phyloP scores from a whole-genome alignment of 768 basidiomycete genomes.

The Antrodiella citrinella region DNA sequence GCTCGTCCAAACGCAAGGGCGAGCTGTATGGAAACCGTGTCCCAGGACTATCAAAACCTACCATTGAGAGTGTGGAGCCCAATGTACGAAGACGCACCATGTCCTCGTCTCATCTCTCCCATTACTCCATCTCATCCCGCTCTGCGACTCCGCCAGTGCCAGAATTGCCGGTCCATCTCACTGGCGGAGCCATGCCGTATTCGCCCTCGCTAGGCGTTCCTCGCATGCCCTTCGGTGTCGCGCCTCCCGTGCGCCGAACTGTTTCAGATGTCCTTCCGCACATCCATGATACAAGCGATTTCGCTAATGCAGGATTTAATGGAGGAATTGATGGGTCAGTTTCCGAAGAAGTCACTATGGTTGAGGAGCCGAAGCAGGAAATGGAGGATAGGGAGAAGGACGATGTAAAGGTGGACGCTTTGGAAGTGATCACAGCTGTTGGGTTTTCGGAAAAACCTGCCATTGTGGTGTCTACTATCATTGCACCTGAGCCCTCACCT shows the following conservation, averaged over 20 bases:
- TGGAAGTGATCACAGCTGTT: background rate
- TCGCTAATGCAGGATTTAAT: background rate
- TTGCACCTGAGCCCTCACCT: background rate
- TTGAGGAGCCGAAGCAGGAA: background rate
- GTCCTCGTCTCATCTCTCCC: conserved; percentile 9
- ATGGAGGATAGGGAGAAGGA: background rate
- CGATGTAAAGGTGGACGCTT: conserved; percentile 1
- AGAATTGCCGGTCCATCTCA: background rate
- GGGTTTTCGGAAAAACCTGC: background rate
- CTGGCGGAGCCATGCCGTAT: background rate
- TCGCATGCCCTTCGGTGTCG: background rate
- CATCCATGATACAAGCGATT: background rate
- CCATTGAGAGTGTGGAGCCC: conserved; percentile 7
- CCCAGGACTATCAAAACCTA: conserved; percentile 25
- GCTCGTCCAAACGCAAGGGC: conserved; percentile 41
- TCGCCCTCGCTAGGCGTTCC: background rate
- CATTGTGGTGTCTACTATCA: background rate
- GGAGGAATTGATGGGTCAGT: too few relatives aligned
- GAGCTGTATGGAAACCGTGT: conserved; percentile 75
- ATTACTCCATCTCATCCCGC: background rate
- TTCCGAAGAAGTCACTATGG: too few relatives aligned
- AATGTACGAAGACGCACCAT: conserved; percentile 9
- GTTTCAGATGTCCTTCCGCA: conserved; percentile 13
- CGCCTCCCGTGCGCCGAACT: conserved; percentile 6
- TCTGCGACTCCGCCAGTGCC: background rate